A percentile compares a stretch with the other conserved stretches of the same genome.
phyloP scores from a whole-genome alignment of 2,329 filamentous ascomycete species.

The Colletotrichum viniferum region DNA sequence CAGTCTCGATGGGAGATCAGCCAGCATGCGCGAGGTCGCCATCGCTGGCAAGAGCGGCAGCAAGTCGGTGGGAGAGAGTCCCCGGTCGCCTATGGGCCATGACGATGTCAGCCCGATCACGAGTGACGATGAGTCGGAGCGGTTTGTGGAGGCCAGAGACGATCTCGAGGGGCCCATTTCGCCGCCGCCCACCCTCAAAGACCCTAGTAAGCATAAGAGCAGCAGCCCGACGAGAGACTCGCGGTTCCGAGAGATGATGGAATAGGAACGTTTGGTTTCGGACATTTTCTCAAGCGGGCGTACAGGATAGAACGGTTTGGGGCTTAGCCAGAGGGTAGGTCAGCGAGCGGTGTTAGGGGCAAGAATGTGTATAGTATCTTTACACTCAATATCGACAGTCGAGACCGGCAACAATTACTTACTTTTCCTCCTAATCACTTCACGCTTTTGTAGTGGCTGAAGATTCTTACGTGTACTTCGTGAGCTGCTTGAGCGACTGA shows the following conservation, averaged over 20 bases:
- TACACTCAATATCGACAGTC: not conserved
- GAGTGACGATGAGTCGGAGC: conserved; percentile 24
- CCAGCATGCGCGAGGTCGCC: conserved; percentile 52
- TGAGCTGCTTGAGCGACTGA: not conserved
- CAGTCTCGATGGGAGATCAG: conserved; percentile 45
- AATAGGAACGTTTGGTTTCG: conserved; percentile 9
- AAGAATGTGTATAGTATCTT: not conserved
- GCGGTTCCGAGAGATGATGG: conserved; percentile 63
- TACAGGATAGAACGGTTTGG: not conserved
- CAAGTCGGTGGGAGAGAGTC: conserved; percentile 19
- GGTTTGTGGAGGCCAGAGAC: conserved; percentile 52
- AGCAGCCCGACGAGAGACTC: conserved; percentile 62
- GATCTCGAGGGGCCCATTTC: conserved; percentile 32
- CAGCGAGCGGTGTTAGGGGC: not conserved
- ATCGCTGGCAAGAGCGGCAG: conserved; percentile 45
- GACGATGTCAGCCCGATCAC: conserved; percentile 40
- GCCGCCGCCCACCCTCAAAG: conserved; percentile 41
- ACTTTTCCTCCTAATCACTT: not conserved
- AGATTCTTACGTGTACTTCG: not conserved
- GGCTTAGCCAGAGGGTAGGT: not conserved
- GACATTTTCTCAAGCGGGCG: not conserved
- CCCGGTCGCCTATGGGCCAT: conserved; percentile 29
- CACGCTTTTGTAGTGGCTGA: not conserved
- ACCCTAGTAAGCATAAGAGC: conserved; percentile 38
- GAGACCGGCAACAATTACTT: not conserved